Evolutionary conservation across 371 early-diverging fungal species (phyloP).

Genomic region (Lichtheimia ornata): DNA sequence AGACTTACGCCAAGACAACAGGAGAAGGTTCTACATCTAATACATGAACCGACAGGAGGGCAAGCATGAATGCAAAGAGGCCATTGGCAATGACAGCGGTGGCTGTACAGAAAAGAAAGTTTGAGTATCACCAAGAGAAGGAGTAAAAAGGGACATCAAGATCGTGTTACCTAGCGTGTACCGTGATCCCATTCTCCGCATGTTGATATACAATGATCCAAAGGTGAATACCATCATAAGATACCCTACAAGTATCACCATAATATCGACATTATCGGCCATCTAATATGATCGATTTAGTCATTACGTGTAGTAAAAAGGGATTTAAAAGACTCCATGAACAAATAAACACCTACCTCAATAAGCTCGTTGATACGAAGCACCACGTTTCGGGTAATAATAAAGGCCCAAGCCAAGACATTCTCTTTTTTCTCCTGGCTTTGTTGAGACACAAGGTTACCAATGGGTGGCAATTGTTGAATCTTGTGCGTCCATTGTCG

Average conservation of each 20-base stretch:
- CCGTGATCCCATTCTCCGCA: conserved; percentile 81
- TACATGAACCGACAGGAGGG: conserved; percentile 58
- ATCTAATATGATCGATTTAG: conserved; percentile 6
- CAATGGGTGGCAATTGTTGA: conserved; percentile 30
- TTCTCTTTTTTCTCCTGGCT: conserved; percentile 20
- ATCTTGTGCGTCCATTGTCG: conserved; percentile 55
- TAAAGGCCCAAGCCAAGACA: conserved; percentile 45
- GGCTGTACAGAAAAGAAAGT: conserved; percentile 18
- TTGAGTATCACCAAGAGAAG: neutral
- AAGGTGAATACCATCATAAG: conserved; percentile 80
- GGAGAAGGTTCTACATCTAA: conserved; percentile 64
- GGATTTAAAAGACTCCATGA: neutral
- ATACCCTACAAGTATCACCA: conserved; percentile 75
- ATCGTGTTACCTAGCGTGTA: conserved; percentile 61
- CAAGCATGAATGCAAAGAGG: conserved; percentile 73
- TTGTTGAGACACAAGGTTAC: conserved; percentile 24
- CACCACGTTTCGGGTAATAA: conserved; percentile 51
- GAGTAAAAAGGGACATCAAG: too few species aligned
- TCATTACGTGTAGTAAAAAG: neutral
- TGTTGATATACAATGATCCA: conserved; percentile 73
- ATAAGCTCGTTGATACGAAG: conserved; percentile 59
- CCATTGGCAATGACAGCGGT: conserved; percentile 62
- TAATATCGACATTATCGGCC: conserved; percentile 70
- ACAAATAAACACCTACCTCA: conserved; percentile 36
- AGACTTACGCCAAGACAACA: conserved; percentile 54